A percentile compares a stretch with the other conserved stretches of the same genome.
These are phyloP conservation scores for Meyerozyma carpophila DNA, from an alignment of 1,139 yeast genomes.

Conservation along the genomic window DNA sequence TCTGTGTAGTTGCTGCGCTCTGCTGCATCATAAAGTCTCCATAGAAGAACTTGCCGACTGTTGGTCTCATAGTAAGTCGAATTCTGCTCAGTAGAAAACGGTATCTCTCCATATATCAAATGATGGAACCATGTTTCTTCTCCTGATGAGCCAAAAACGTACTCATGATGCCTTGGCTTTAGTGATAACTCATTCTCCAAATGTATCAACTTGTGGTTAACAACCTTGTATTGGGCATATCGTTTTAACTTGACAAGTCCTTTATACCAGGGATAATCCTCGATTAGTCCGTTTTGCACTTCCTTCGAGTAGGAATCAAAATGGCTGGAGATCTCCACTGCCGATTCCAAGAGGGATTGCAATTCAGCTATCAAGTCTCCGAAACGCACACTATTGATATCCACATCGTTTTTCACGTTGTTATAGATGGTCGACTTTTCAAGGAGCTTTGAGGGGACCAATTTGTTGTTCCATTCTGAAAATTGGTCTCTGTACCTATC, in stretches of 20 bases:
- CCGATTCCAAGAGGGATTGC: neutral
- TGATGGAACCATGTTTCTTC: slow-evolving; percentile 17
- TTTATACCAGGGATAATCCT: slow-evolving; percentile 72
- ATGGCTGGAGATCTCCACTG: neutral
- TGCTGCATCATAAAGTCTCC: slow-evolving; percentile 21
- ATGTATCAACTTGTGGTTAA: slow-evolving; percentile 46
- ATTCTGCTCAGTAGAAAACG: slow-evolving; percentile 8
- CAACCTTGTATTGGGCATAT: slow-evolving; percentile 51
- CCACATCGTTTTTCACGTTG: slow-evolving; percentile 15
- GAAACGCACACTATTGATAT: slow-evolving; percentile 14
- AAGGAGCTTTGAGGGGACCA: slow-evolving; percentile 19
- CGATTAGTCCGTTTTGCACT: slow-evolving; percentile 43
- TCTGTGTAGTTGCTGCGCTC: slow-evolving; percentile 19
- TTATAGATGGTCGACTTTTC: slow-evolving; percentile 17
- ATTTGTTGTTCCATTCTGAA: slow-evolving; percentile 16
- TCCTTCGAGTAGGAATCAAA: slow-evolving; percentile 33
- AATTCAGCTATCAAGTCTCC: slow-evolving; percentile 16
- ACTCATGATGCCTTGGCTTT: slow-evolving; percentile 18
- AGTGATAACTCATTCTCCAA: slow-evolving; percentile 20
- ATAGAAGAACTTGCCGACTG: slow-evolving; percentile 14
- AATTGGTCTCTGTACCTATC: slow-evolving; percentile 9
- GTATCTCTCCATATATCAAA: slow-evolving; percentile 20
- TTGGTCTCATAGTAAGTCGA: slow-evolving; percentile 5
- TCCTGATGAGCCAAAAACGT: slow-evolving; percentile 8
- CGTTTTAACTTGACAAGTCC: slow-evolving; percentile 51